Evolutionary conservation across 1,284 basidiomycete species (phyloP).

Genomic region (Pholiota adiposa): DNA sequence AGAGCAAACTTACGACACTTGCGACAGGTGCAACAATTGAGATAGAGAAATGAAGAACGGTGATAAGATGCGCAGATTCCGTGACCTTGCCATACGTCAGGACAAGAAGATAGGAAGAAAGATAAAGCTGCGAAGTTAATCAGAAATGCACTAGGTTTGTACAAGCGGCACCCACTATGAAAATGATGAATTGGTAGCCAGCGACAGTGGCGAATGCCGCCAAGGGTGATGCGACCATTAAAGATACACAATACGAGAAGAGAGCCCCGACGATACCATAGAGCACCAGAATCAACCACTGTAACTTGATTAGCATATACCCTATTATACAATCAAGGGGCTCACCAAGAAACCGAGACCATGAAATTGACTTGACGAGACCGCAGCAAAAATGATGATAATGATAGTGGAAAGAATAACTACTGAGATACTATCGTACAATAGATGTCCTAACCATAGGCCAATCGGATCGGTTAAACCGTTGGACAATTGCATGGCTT

Average conservation of each 20-base stretch:
- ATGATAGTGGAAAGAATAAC: conserved; percentile 42
- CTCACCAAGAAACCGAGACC: conserved; percentile 70
- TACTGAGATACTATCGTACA: conserved; percentile 64
- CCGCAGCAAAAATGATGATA: conserved; percentile 27
- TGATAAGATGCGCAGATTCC: conserved; percentile 37
- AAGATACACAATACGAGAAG: conserved; percentile 70
- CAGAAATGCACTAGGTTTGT: background rate
- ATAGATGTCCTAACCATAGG: conserved; percentile 80
- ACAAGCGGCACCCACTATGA: conserved; percentile 53
- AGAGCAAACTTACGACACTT: conserved; percentile 57
- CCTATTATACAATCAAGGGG: background rate
- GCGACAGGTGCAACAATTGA: conserved; percentile 72
- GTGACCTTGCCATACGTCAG: conserved; percentile 24
- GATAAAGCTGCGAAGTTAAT: conserved; percentile 20
- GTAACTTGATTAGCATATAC: background rate
- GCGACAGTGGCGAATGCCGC: conserved; percentile 77
- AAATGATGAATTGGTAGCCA: conserved; percentile 78
- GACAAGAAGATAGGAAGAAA: conserved; percentile 42
- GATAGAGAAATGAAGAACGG: conserved; percentile 70
- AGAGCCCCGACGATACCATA: conserved; percentile 73
- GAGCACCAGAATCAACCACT: conserved; percentile 75
- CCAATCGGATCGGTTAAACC: conserved; percentile 74
- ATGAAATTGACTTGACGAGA: conserved; percentile 62
- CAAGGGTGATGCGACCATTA: conserved; percentile 68
- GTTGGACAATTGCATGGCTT: conserved; percentile 82